Evolutionary conservation across 495 filamentous ascomycete species (phyloP).

Genomic region (Rostrohypoxylon terebratum): DNA sequence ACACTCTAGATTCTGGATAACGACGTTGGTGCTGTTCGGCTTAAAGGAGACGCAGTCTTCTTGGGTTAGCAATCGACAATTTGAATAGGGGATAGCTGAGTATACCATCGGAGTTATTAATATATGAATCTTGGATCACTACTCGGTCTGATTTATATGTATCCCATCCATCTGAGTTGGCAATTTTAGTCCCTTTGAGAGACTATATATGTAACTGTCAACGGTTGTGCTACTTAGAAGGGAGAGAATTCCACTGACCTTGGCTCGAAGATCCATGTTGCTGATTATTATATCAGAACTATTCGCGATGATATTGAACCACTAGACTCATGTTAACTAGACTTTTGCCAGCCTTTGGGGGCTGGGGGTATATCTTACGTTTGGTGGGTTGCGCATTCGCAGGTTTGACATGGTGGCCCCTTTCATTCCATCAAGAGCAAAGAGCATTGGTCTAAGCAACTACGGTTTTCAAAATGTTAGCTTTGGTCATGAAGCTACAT

Average conservation of each 20-base stretch:
- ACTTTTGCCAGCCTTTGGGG: not conserved
- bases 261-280: slow-evolving; percentile 68
- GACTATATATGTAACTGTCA: slow-evolving; percentile 53
- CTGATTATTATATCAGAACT: slow-evolving; percentile 73
- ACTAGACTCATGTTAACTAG: slow-evolving; percentile 46
- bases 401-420: slow-evolving; percentile 70
- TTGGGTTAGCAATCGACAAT: not conserved
- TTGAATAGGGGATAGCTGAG: not conserved
- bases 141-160: slow-evolving; percentile 71
- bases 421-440: slow-evolving; percentile 72
- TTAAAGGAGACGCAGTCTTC: slow-evolving; percentile 80
- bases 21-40: slow-evolving; percentile 78
- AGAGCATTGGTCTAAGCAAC: slow-evolving; percentile 57
- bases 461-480: slow-evolving; percentile 15
- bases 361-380: slow-evolving; percentile 46
- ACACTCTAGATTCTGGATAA: slow-evolving; percentile 76
- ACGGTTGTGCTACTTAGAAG: slow-evolving; percentile 50
- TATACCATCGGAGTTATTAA: slow-evolving; percentile 73
- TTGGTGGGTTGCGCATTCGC: slow-evolving; percentile 71
- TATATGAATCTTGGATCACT: slow-evolving; percentile 74
- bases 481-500: not conserved
- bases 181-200: slow-evolving; percentile 32
- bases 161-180: slow-evolving; percentile 79
- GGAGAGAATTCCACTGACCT: slow-evolving; percentile 7
- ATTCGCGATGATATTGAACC: slow-evolving; percentile 76